phyloP scores from a whole-genome alignment of 2,329 filamentous ascomycete species.

The Diaporthe amygdali region DNA sequence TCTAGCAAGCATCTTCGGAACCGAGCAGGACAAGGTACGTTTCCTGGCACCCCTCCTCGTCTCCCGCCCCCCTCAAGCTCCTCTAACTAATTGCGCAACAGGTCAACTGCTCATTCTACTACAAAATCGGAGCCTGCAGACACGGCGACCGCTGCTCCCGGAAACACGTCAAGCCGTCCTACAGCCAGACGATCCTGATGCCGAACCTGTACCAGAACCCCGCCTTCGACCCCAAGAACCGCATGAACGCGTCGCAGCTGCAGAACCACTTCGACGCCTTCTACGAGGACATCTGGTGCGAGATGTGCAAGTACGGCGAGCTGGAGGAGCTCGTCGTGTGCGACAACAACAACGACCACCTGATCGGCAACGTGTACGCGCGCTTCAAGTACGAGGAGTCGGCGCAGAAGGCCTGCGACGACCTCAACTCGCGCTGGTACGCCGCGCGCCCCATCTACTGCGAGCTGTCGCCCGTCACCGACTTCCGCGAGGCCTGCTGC shows the following conservation, averaged over 20 bases:
- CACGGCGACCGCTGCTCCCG: constrained; percentile 98
- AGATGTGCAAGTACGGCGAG: constrained; percentile 98
- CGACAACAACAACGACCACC: constrained; percentile 99
- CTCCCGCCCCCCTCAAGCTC: background rate
- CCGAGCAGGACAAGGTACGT: constrained; percentile 86
- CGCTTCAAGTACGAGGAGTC: constrained; percentile 99
- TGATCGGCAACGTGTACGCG: constrained; percentile 98
- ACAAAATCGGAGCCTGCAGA: constrained; percentile 99
- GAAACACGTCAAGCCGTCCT: constrained; percentile 99
- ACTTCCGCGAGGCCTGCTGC: constrained; percentile 98
- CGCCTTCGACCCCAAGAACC: constrained; percentile 93
- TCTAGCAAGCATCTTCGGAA: constrained; percentile 98
- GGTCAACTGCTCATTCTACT: constrained; percentile 99
- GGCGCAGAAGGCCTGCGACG: constrained; percentile 91
- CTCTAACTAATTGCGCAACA: constrained; percentile 26
- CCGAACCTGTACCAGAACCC: constrained; percentile 99
- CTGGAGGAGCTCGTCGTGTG: constrained; percentile 97
- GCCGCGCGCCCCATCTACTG: constrained; percentile 97
- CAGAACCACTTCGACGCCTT: constrained; percentile 99
- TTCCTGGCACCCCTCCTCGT: background rate
- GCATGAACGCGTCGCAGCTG: constrained; percentile 94
- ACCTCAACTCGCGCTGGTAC: constrained; percentile 95
- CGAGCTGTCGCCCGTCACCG: constrained; percentile 94
- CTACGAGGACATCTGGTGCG: constrained; percentile 99
- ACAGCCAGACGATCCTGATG: constrained; percentile 96